These are phyloP conservation scores for Fraxinus sp. DNA, from an alignment of 305 asterid genomes.

Conservation along the genomic window DNA sequence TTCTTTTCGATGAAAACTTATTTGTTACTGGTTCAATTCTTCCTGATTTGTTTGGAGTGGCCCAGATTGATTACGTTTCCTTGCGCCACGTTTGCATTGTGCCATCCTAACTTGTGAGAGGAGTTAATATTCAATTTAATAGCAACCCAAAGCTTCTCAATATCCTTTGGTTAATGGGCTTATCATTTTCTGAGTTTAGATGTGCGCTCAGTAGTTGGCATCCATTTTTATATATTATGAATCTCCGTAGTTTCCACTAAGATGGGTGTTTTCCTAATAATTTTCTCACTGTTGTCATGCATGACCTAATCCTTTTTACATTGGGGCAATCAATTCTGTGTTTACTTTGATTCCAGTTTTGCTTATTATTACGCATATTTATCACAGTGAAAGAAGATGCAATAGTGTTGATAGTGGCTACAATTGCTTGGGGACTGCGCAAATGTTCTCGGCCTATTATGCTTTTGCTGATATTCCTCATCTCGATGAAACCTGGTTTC, in stretches of 20 bases:
- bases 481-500: conserved; percentile 92
- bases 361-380: conserved; percentile 25
- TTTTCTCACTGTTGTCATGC: neutral
- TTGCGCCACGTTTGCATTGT: neutral
- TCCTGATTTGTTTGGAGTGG: conserved; percentile 2
- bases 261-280: neutral
- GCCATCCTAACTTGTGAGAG: neutral
- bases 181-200: conserved; percentile 4
- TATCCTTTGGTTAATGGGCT: neutral
- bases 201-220: neutral
- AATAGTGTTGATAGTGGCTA: conserved; percentile 89
- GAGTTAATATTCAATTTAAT: conserved; percentile 7
- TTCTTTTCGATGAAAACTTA: conserved; percentile 6
- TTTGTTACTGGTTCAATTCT: neutral
- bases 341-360: conserved; percentile 21
- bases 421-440: conserved; percentile 96
- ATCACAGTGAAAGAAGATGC: conserved; percentile 90
- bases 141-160: conserved; percentile 2
- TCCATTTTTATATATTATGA: neutral
- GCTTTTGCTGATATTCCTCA: conserved; percentile 80
- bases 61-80: neutral
- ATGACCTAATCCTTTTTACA: conserved; percentile 8
- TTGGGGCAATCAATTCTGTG: conserved; percentile 7
- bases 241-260: conserved; percentile 8
- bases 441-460: conserved; percentile 93